A percentile compares a stretch with the other conserved stretches of the same genome.
These are phyloP conservation scores for Hymenotorrendiella dingleyae DNA, from an alignment of 2,329 filamentous ascomycete genomes.

Conservation along the genomic window DNA sequence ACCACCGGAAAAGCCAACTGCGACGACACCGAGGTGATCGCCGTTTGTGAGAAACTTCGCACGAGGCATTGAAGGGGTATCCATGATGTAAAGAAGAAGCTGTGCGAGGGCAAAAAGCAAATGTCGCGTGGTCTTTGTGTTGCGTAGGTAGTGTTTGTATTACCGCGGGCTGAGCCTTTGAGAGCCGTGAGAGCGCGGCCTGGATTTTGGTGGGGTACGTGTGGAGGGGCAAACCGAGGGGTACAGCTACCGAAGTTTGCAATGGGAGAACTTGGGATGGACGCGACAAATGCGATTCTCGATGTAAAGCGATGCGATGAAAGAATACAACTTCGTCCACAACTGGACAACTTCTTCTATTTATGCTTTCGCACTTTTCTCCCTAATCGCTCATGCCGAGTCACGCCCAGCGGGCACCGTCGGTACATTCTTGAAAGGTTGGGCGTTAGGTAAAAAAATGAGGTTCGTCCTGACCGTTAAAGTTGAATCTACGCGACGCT, in stretches of 20 bases:
- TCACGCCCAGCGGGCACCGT: no score
- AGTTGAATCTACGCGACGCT: slow-evolving; percentile 20
- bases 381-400: no score
- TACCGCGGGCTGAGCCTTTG: not conserved
- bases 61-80: slow-evolving; percentile 29
- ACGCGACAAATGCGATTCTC: no score
- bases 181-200: not conserved
- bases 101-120: not conserved
- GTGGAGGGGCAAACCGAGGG: not conserved
- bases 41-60: slow-evolving; percentile 72
- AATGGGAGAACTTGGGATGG: no score
- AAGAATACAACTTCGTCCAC: no score
- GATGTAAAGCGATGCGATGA: no score
- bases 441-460: slow-evolving; percentile 7
- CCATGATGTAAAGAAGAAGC: slow-evolving; percentile 23
- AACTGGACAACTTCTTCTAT: no score
- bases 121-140: no score
- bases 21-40: slow-evolving; percentile 82
- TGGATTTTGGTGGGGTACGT: not conserved
- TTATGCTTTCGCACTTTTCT: no score
- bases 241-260: not conserved
- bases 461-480: slow-evolving; percentile 17
- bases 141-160: not conserved
- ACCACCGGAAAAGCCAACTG: slow-evolving; percentile 92
- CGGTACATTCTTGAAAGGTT: no score